phyloP scores from a whole-genome alignment of 2,329 filamentous ascomycete genomes.

The Cercospora berteroae region DNA sequence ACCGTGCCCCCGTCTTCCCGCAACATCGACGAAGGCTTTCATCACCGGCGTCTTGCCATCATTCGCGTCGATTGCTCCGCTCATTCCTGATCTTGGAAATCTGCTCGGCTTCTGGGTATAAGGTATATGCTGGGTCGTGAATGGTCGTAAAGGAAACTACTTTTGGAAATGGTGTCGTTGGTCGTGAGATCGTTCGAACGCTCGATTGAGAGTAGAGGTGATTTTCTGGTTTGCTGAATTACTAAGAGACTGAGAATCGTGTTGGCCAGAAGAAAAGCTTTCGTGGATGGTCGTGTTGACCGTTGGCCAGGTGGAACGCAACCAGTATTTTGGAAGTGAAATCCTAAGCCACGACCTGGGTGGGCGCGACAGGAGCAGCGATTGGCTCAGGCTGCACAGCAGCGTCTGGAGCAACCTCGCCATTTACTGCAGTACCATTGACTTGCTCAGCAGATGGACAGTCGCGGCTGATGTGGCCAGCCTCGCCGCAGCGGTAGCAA shows the following conservation, averaged over 20 bases:
- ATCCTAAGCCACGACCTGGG: constrained; percentile 46
- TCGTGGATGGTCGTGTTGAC: constrained; percentile 10
- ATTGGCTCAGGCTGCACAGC: constrained; percentile 44
- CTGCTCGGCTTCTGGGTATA: constrained; percentile 27
- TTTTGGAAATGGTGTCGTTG: constrained; percentile 26
- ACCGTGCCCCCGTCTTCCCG: constrained; percentile 6
- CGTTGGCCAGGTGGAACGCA: constrained; percentile 25
- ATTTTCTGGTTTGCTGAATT: constrained; percentile 17
- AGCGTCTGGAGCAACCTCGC: constrained; percentile 33
- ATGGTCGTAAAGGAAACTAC: constrained; percentile 33
- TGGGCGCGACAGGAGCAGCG: constrained; percentile 42
- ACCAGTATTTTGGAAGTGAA: not conserved
- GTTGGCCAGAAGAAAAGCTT: constrained; percentile 24
- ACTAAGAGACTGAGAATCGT: constrained; percentile 13
- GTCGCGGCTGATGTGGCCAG: constrained; percentile 93
- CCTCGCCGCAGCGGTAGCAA: constrained; percentile 95
- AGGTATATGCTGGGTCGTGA: constrained; percentile 34
- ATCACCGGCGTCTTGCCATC: constrained; percentile 25
- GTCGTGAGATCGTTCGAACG: constrained; percentile 33
- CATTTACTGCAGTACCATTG: constrained; percentile 36
- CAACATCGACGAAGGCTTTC: constrained; percentile 28
- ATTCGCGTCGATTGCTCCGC: constrained; percentile 24
- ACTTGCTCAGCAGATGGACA: constrained; percentile 60
- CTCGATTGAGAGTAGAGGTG: constrained; percentile 25
- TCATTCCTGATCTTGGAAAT: not conserved